phyloP scores from a whole-genome alignment of 2,329 filamentous ascomycete species.

The Exophiala aquamarina region DNA sequence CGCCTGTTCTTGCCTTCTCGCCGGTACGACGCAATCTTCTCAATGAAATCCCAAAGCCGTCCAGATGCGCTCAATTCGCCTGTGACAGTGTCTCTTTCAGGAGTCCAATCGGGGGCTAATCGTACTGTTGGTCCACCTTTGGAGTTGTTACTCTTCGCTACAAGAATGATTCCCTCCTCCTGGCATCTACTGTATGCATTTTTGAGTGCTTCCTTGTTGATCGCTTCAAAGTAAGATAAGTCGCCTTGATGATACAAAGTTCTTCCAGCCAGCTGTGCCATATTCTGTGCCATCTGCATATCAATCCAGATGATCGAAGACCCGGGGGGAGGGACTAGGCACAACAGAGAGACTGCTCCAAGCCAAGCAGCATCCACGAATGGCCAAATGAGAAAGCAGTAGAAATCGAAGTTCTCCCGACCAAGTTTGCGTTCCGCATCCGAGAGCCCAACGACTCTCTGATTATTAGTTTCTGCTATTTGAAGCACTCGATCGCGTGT shows the following conservation, averaged over 20 bases:
- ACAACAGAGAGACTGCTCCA: conserved; percentile 82
- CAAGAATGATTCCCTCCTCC: conserved; percentile 82
- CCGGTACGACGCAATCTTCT: conserved; percentile 77
- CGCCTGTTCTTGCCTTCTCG: conserved; percentile 93
- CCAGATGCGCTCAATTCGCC: conserved; percentile 68
- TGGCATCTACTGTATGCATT: conserved; percentile 87
- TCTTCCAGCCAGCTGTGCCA: conserved; percentile 84
- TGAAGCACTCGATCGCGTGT: conserved; percentile 77
- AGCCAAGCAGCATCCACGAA: conserved; percentile 96
- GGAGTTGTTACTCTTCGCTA: conserved; percentile 65
- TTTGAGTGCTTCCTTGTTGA: conserved; percentile 96
- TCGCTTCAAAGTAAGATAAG: conserved; percentile 93
- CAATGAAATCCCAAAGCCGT: conserved; percentile 86
- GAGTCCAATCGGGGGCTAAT: conserved; percentile 73
- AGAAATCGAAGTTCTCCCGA: conserved; percentile 95
- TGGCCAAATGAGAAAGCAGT: conserved; percentile 97
- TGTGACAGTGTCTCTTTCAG: conserved; percentile 61
- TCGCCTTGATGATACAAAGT: conserved; percentile 97
- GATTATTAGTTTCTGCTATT: conserved; percentile 54
- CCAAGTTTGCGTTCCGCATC: conserved; percentile 74
- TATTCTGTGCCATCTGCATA: conserved; percentile 73
- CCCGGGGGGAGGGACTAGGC: conserved; percentile 69
- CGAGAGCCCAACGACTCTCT: conserved; percentile 71
- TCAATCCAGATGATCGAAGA: conserved; percentile 68
- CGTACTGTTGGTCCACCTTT: conserved; percentile 51